Evolutionary conservation across 2,329 filamentous ascomycete genomes (phyloP), one percentile per base, ranked within the genome.

Genomic region (Botrytis hyacinthi): DNA sequence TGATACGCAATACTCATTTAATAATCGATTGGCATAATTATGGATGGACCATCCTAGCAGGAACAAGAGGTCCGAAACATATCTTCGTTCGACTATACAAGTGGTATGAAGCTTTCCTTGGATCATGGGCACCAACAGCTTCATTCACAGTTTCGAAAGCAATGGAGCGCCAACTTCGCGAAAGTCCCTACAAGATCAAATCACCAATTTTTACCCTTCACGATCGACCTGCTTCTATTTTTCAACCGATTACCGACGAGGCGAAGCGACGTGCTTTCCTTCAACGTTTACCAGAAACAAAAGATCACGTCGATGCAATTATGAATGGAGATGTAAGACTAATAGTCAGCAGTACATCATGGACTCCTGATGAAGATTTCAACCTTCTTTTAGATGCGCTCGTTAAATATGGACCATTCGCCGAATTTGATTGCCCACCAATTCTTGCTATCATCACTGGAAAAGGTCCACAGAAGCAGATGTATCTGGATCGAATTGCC

Each of bases 21-120:
- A 87, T 98, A 75, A 92, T 98, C 72, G 96, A 99, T 84, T 99
- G 96, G 96, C 96, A 99, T 85, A 99, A 99, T 83, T 98, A 98
- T 82, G 96, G 95, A 78, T 97, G 95, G 86, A 95, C 94, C 14
- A 97, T 99, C 78, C 89, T 99, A 5, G 92, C 88, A 8, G 86
- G 88, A 66, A 89, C 87, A 67, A 83, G 85, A 37, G 86, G 88
- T 59, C 76, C 83, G 2, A 82, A 80, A 9, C 93, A 97, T 80
- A 92, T 91, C 0, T 87, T 98, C n/a, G 94, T 98, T 14, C 86
- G 84, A 42, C 80, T 97, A 14, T 93, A 95, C 37, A 90, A 90
- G 76, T 86, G 86, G 80, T 98, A 98, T 80, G 96, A 99, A 83
- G 87, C 85, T 54, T 81, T 87, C 22, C 89, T 97, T 59, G 92